Percentiles rank a stretch among this genome's conserved stretches.
phyloP scores from a whole-genome alignment of 305 asterid species.

The Coffea humblotiana region DNA sequence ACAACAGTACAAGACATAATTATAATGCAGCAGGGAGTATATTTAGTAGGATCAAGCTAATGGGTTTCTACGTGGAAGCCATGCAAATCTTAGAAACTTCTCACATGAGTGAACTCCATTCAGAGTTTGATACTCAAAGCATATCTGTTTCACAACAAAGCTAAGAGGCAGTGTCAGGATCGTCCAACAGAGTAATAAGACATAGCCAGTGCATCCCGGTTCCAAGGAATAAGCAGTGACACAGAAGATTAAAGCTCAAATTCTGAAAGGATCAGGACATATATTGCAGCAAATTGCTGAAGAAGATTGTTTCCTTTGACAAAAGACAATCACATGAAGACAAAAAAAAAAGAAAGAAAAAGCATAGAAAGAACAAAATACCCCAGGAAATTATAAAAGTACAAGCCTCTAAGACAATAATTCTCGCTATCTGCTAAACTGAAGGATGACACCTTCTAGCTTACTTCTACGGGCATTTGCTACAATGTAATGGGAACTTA shows the following conservation, averaged over 20 bases:
- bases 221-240: background rate
- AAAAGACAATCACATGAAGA: background rate
- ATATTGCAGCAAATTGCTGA: background rate
- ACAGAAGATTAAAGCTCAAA: background rate
- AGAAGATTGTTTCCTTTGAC: no score
- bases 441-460: background rate
- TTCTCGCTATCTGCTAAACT: background rate
- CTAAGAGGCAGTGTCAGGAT: background rate
- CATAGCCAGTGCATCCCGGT: background rate
- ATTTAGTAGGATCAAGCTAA: background rate
- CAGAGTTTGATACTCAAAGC: background rate
- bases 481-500: background rate
- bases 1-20: background rate
- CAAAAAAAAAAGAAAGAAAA: background rate
- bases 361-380: background rate
- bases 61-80: background rate
- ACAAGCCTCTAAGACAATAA: background rate
- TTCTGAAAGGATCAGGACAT: background rate
- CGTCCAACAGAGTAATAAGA: background rate
- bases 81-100: constrained; percentile 3
- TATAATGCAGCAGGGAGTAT: background rate
- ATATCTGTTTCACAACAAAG: constrained; percentile 2
- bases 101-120: background rate
- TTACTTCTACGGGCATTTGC: background rate
- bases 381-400: background rate